phyloP scores from a whole-genome alignment of 2,329 filamentous ascomycete species.

The Diaporthe sp. region DNA sequence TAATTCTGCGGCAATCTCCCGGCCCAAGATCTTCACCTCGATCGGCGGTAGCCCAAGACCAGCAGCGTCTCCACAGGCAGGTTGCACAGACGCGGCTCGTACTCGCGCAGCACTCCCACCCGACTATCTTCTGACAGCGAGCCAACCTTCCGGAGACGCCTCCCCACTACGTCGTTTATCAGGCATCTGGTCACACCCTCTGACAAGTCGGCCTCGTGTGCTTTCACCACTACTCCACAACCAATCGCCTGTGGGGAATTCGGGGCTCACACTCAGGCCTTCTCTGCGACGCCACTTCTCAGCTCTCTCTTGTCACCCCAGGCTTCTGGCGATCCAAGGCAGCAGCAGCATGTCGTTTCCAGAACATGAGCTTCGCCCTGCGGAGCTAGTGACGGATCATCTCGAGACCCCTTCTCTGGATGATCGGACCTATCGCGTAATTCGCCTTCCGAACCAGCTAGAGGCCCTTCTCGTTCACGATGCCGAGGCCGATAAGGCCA shows the following conservation, averaged over 20 bases:
- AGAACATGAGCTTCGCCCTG: conserved; percentile 50
- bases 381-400: conserved; percentile 72
- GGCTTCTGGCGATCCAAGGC: conserved; percentile 46
- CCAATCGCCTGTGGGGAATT: background rate
- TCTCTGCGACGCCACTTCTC: conserved; percentile 18
- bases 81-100: conserved; percentile 35
- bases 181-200: conserved; percentile 4
- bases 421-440: conserved; percentile 88
- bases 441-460: conserved; percentile 86
- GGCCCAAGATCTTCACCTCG: conserved; percentile 13
- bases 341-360: conserved; percentile 47
- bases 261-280: background rate
- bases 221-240: conserved; percentile 9
- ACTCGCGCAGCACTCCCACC: conserved; percentile 25
- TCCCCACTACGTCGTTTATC: background rate
- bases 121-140: conserved; percentile 16
- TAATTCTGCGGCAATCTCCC: conserved; percentile 31
- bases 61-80: conserved; percentile 20
- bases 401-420: conserved; percentile 89
- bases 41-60: conserved; percentile 8
- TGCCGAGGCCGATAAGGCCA: conserved; percentile 95
- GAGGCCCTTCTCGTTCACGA: conserved; percentile 96
- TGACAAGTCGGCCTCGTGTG: conserved; percentile 7
- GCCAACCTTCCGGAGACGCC: background rate
- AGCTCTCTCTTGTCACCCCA: conserved; percentile 25